These are phyloP conservation scores for Pythium utonaiense DNA, from an alignment of 352 stramenopile species.

Conservation along the genomic window DNA sequence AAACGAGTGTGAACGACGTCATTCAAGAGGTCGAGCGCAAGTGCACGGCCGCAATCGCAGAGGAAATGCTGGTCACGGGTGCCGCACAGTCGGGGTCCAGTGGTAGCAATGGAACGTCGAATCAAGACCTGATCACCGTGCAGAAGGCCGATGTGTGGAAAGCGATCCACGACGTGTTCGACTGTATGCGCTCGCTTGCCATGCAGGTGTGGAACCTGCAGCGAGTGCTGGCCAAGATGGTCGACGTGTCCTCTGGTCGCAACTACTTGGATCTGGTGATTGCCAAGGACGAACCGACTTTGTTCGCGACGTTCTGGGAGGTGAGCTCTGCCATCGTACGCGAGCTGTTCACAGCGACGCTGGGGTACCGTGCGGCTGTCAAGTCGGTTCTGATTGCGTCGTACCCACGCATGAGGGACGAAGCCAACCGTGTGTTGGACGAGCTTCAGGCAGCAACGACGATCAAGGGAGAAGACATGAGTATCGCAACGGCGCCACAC, in stretches of 20 bases:
- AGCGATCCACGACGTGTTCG: slow-evolving; percentile 75
- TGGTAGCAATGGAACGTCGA: slow-evolving; percentile 8
- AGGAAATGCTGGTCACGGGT: slow-evolving; percentile 55
- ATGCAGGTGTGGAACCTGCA: slow-evolving; percentile 86
- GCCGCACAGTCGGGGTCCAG: slow-evolving; percentile 10
- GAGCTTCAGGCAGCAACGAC: slow-evolving; percentile 57
- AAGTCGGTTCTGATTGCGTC: slow-evolving; percentile 71
- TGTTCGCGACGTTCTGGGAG: slow-evolving; percentile 86
- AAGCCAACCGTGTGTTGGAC: slow-evolving; percentile 60
- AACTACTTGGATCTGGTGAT: slow-evolving; percentile 74
- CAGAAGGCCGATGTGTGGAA: slow-evolving; percentile 81
- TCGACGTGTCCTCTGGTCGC: slow-evolving; percentile 37
- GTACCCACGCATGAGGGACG: slow-evolving; percentile 76
- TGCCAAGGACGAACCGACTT: slow-evolving; percentile 63
- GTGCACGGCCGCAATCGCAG: slow-evolving; percentile 49
- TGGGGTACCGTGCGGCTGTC: slow-evolving; percentile 50
- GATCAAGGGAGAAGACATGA: slow-evolving; percentile 15
- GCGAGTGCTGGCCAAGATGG: slow-evolving; percentile 81
- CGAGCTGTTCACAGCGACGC: slow-evolving; percentile 62
- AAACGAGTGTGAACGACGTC: slow-evolving; percentile 77
- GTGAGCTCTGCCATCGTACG: slow-evolving; percentile 74
- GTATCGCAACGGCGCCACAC: not conserved
- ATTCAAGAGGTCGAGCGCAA: slow-evolving; percentile 79
- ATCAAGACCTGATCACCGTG: slow-evolving; percentile 25
- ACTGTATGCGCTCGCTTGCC: slow-evolving; percentile 57